Conservation (phyloP, 1,284 basidiomycete species). For the Cryptococcus sp. region DNA sequence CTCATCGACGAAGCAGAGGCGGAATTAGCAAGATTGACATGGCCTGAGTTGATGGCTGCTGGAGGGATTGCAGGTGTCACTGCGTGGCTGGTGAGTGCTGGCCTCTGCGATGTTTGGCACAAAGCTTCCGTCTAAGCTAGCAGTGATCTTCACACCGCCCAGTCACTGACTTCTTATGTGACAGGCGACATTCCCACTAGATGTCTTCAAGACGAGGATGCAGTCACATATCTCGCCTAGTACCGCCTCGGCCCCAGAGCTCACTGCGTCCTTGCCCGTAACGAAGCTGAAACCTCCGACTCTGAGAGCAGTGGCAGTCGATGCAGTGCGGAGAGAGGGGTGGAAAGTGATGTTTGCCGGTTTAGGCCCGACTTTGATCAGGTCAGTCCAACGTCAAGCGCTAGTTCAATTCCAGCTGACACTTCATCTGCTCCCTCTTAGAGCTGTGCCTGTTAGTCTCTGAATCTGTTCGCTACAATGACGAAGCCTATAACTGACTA, state of each 20-base stretch:
- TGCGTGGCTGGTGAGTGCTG: conserved; percentile 51
- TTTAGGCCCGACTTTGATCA: conserved; percentile 72
- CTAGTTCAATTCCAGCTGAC: neutral
- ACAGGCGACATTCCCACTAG: conserved; percentile 72
- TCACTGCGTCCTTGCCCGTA: too few species aligned
- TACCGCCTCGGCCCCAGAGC: neutral
- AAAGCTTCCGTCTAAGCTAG: neutral
- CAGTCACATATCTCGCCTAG: conserved; percentile 56
- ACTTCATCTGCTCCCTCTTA: conserved; percentile 9
- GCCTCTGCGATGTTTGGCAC: neutral
- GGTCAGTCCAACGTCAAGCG: conserved; percentile 57
- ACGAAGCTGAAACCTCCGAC: conserved; percentile 4
- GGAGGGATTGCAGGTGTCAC: conserved; percentile 72
- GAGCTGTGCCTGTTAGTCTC: conserved; percentile 39
- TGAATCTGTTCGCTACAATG: neutral
- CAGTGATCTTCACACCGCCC: neutral
- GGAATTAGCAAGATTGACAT: conserved; percentile 57
- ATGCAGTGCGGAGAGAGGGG: conserved; percentile 69
- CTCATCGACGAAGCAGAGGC: conserved; percentile 58
- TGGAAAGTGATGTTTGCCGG: conserved; percentile 70
- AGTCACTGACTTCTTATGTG: conserved; percentile 1
- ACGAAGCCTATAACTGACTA: neutral
- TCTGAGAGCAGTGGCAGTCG: conserved; percentile 35
- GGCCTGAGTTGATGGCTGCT: conserved; percentile 67
- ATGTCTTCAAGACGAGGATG: conserved; percentile 82